A percentile compares a stretch with the other conserved stretches of the same genome.
phyloP scores from a whole-genome alignment of 306 rosid species.

The Boehmeria nivea region DNA sequence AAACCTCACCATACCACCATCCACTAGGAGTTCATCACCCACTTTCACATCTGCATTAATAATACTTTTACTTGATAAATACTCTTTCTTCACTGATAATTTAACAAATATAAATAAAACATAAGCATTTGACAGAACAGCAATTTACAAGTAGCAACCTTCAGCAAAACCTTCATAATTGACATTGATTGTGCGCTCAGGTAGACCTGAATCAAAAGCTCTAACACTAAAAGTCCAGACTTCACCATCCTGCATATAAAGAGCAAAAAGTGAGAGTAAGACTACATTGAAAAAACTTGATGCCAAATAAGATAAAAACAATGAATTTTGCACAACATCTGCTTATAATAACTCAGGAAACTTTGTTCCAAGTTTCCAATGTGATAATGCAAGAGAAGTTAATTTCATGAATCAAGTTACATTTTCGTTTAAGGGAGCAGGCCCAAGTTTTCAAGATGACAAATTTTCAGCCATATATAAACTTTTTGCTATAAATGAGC shows the following conservation, averaged over 20 bases:
- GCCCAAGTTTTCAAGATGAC: too few relatives aligned
- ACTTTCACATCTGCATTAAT: constrained; percentile 64
- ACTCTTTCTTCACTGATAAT: constrained; percentile 1
- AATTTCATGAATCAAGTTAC: too few relatives aligned
- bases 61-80: constrained; percentile 1
- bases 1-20: constrained; percentile 99
- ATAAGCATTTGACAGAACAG: background rate
- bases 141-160: constrained; percentile 37
- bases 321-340: too few relatives aligned
- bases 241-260: constrained; percentile 70
- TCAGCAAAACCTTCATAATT: constrained; percentile 94
- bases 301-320: background rate
- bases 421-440: too few relatives aligned
- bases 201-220: constrained; percentile 74
- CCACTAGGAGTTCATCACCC: constrained; percentile 95
- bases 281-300: background rate
- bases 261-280: constrained; percentile 8
- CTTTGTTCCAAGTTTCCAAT: too few relatives aligned
- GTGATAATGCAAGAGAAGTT: background rate
- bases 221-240: constrained; percentile 96
- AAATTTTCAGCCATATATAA: too few relatives aligned
- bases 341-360: too few relatives aligned
- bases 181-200: constrained; percentile 77
- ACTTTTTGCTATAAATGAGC: too few relatives aligned
- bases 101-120: background rate